Evolutionary conservation across 768 basidiomycete species (phyloP).

Genomic region (Suillus subaureus): DNA sequence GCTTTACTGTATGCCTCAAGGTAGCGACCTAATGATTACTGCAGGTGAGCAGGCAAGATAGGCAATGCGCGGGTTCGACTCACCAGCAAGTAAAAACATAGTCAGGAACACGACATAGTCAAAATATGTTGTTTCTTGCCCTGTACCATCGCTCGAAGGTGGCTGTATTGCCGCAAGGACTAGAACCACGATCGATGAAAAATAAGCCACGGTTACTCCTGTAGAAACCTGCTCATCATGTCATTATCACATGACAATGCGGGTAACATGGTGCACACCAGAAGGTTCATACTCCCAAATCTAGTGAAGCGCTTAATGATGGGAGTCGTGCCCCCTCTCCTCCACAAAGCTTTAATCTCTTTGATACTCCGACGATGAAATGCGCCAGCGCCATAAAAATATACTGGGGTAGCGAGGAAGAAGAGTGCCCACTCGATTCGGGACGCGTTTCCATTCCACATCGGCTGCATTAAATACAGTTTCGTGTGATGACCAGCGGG

Average conservation of each 20-base stretch:
- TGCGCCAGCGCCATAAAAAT: constrained; percentile 63
- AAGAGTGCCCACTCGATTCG: constrained; percentile 64
- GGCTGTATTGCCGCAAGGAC: constrained; percentile 52
- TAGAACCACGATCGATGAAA: constrained; percentile 72
- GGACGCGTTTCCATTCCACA: constrained; percentile 66
- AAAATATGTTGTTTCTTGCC: constrained; percentile 73
- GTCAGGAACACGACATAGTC: constrained; percentile 82
- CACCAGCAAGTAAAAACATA: constrained; percentile 76
- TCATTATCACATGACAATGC: not conserved
- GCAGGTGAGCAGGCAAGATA: constrained; percentile 4
- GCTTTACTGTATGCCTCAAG: constrained; percentile 69
- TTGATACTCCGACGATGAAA: constrained; percentile 60
- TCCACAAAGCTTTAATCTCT: constrained; percentile 61
- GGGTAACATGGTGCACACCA: constrained; percentile 44
- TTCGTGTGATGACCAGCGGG: constrained; percentile 46
- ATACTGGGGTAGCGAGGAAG: constrained; percentile 67
- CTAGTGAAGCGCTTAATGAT: constrained; percentile 58
- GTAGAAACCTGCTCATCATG: constrained; percentile 45
- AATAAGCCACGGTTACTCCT: constrained; percentile 77
- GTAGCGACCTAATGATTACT: constrained; percentile 49
- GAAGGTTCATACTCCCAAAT: constrained; percentile 88
- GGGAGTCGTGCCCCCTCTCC: constrained; percentile 52
- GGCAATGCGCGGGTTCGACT: constrained; percentile 16
- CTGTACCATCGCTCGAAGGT: constrained; percentile 38
- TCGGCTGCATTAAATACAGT: constrained; percentile 53